Conservation (phyloP, 768 basidiomycete species). For the Suillus occidentalis region DNA sequence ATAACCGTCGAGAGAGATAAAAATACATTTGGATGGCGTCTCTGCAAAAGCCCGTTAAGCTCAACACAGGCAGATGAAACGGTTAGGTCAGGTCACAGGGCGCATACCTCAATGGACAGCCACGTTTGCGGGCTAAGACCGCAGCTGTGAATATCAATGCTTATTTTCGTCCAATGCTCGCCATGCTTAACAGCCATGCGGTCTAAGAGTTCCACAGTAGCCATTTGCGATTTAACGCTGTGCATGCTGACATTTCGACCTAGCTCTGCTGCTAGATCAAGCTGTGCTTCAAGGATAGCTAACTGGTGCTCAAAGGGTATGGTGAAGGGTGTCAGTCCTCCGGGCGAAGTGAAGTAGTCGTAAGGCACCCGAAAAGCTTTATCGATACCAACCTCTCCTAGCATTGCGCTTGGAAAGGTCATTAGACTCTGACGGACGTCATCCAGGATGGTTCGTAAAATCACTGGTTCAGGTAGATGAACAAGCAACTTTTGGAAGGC, state of each 20-base stretch:
- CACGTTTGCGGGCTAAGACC: constrained; percentile 79
- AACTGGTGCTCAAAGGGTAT: constrained; percentile 83
- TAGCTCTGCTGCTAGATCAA: constrained; percentile 81
- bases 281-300: constrained; percentile 75
- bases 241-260: constrained; percentile 82
- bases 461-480: constrained; percentile 69
- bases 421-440: constrained; percentile 61
- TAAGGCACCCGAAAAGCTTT: constrained; percentile 73
- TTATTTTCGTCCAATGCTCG: constrained; percentile 61
- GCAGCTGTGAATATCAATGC: constrained; percentile 89
- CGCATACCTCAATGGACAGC: constrained; percentile 68
- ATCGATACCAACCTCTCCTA: constrained; percentile 95
- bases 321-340: constrained; percentile 71
- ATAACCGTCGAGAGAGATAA: constrained; percentile 87
- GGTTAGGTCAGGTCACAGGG: background rate
- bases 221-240: constrained; percentile 75
- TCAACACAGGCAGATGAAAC: background rate
- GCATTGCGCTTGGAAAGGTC: constrained; percentile 69
- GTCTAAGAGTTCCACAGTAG: constrained; percentile 64
- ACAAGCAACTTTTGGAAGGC: constrained; percentile 59
- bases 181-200: constrained; percentile 60
- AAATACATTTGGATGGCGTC: constrained; percentile 72
- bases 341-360: constrained; percentile 47
- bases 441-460: constrained; percentile 56
- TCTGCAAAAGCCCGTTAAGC: constrained; percentile 40